Conservation (phyloP, 2,329 filamentous ascomycete species). For the Scedosporium aurantiacum region DNA sequence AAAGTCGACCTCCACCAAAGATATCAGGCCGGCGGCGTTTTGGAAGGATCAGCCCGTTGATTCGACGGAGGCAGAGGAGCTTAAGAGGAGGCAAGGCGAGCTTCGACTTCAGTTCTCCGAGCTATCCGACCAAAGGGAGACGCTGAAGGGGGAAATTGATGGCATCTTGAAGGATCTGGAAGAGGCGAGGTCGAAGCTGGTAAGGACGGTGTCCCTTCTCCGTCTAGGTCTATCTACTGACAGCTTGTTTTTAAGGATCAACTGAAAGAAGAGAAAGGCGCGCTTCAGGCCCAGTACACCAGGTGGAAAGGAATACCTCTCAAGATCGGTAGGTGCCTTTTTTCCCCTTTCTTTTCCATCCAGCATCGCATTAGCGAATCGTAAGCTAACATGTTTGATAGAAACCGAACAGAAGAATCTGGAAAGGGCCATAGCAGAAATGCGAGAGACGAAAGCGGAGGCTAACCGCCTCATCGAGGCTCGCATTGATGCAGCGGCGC, state of each 20-base stretch:
- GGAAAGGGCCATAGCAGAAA: background rate
- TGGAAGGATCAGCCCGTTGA: constrained; percentile 77
- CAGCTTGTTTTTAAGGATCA: constrained; percentile 30
- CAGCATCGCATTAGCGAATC: background rate
- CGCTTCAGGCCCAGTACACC: constrained; percentile 54
- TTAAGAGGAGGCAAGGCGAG: constrained; percentile 43
- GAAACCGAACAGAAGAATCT: constrained; percentile 4
- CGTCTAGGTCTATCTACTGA: background rate
- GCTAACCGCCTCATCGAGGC: background rate
- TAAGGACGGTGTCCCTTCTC: constrained; percentile 14
- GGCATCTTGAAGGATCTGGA: constrained; percentile 31
- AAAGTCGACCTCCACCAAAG: constrained; percentile 55
- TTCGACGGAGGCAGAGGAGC: constrained; percentile 46
- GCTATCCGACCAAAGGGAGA: constrained; percentile 22
- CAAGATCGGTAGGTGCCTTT: constrained; percentile 49
- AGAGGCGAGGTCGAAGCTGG: constrained; percentile 17
- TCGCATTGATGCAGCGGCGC: constrained; percentile 4
- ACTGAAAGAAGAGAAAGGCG: constrained; percentile 52
- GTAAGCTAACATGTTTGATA: background rate
- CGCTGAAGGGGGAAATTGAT: constrained; percentile 25
- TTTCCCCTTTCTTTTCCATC: background rate
- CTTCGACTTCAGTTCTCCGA: constrained; percentile 22
- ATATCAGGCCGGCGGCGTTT: constrained; percentile 47
- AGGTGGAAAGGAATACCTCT: constrained; percentile 57
- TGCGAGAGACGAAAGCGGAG: constrained; percentile 3